Conservation (phyloP, 805 yeast species). For the Lipomyces sp. region DNA sequence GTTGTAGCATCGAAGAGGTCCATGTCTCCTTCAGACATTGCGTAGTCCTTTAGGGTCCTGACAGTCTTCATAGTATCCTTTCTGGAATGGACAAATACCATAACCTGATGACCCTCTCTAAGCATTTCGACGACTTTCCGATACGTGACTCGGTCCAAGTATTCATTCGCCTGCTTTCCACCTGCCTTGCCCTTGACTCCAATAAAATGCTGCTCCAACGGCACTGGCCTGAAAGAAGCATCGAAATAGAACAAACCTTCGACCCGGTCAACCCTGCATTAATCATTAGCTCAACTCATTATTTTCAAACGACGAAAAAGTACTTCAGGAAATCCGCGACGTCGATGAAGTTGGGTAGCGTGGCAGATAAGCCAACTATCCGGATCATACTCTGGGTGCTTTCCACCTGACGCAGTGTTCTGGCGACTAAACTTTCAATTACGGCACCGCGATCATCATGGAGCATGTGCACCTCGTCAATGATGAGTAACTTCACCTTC, state of each 20-base stretch:
- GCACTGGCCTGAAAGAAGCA: conserved; percentile 90
- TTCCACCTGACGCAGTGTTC: conserved; percentile 94
- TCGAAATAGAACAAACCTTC: conserved; percentile 95
- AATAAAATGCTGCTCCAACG: conserved; percentile 81
- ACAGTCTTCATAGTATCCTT: conserved; percentile 90
- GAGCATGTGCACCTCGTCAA: conserved; percentile 94
- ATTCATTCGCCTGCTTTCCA: conserved; percentile 57
- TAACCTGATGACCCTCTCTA: conserved; percentile 67
- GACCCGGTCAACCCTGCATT: conserved; percentile 70
- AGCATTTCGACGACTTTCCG: conserved; percentile 74
- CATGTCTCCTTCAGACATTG: conserved; percentile 62
- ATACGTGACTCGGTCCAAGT: conserved; percentile 74
- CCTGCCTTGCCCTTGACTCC: conserved; percentile 91
- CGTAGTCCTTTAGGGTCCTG: conserved; percentile 67
- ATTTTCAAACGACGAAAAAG: conserved; percentile 47
- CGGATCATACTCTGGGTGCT: conserved; percentile 91
- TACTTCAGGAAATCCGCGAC: conserved; percentile 81
- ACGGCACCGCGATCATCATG: conserved; percentile 99
- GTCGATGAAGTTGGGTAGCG: conserved; percentile 87
- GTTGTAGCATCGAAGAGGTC: conserved; percentile 53
- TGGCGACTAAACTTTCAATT: conserved; percentile 90
- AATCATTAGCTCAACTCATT: background rate
- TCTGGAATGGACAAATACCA: conserved; percentile 96
- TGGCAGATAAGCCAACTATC: conserved; percentile 92
- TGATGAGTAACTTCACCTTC: conserved; percentile 82